Conservation (phyloP, 345 rosid genomes). For the Camelina sativa region DNA sequence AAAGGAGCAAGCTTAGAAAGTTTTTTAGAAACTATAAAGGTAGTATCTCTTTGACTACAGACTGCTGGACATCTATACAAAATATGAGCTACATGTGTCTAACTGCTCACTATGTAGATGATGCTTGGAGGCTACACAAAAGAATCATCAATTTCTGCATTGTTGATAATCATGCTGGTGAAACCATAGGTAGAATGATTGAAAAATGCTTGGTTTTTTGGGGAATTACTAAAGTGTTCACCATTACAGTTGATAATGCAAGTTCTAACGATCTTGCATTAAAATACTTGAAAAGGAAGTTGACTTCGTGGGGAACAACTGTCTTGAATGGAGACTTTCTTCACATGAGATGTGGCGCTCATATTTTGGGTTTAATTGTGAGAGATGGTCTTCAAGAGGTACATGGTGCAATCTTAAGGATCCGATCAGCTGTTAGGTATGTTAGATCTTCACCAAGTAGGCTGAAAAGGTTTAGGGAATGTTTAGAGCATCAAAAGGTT, state of each 20-base stretch:
- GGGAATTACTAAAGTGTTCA: too few species aligned
- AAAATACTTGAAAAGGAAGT: too few species aligned
- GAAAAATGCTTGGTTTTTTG: background rate
- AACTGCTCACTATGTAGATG: constrained; percentile 1
- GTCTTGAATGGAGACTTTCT: background rate
- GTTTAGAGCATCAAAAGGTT: background rate
- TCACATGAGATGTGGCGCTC: background rate
- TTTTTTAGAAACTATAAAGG: background rate
- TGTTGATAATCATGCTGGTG: background rate
- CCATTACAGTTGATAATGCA: too few species aligned
- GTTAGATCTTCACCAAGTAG: too few species aligned
- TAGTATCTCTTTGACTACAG: background rate
- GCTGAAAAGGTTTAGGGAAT: too few species aligned
- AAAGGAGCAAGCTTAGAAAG: too few species aligned
- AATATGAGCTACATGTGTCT: background rate
- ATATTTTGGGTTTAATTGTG: background rate
- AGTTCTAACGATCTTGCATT: too few species aligned
- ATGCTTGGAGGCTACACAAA: background rate
- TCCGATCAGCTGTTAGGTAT: too few species aligned
- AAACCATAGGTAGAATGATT: background rate
- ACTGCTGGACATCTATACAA: background rate
- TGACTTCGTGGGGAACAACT: too few species aligned
- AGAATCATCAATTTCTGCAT: background rate
- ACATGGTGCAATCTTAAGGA: too few species aligned
- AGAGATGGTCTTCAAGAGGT: too few species aligned